Evolutionary conservation across 768 basidiomycete genomes (phyloP), one percentile per base, ranked within the genome.

Genomic region (Tephrocybe rancida): DNA sequence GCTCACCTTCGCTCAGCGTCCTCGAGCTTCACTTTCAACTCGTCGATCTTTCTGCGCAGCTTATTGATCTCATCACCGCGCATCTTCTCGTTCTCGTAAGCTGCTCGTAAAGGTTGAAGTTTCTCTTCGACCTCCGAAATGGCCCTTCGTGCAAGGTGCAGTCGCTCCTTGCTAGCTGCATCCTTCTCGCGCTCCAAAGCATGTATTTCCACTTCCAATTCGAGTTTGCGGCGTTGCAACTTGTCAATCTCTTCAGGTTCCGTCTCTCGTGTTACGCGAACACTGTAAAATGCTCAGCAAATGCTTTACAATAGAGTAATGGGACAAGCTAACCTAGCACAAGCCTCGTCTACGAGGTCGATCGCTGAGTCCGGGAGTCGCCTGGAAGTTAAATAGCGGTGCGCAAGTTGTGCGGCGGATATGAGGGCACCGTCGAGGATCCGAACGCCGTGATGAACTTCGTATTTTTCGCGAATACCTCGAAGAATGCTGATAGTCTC

Each of bases 181-280:
- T 97, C 95, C 68, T 93, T 95, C 69, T 97, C 95, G 43, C 94
- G 84, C 66, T 95, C 91, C 47, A 98, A 74, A 9, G 96, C 96
- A 66, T 97, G 95, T 19, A 97, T 90, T 66, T 97, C 96, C 18
- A 98, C 87, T 64, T 98, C 91, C 25, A 98, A 80, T 65, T 96
- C 92, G 27, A 98, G 82, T 68, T 91, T 94, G 47, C 80, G 81
- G 18, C 95, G 86, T 65, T 96, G 92, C 16, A 98, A 79, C 59
- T 87, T 87, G 72, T 98, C 96, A 62, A 98, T 90, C 3, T 82
- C 88, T 71, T 98, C 96, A 0, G 96, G 96, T 54, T 90, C 84
- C 0, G 95, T 98, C 74, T 99, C 96, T 38, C 93, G 86, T 24
- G 92, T 92, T 22, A 98, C 93, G 53, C 95, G 90, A 25, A 89